Evolutionary conservation across 305 asterid species (phyloP).

Genomic region (Solanum chacoense): DNA sequence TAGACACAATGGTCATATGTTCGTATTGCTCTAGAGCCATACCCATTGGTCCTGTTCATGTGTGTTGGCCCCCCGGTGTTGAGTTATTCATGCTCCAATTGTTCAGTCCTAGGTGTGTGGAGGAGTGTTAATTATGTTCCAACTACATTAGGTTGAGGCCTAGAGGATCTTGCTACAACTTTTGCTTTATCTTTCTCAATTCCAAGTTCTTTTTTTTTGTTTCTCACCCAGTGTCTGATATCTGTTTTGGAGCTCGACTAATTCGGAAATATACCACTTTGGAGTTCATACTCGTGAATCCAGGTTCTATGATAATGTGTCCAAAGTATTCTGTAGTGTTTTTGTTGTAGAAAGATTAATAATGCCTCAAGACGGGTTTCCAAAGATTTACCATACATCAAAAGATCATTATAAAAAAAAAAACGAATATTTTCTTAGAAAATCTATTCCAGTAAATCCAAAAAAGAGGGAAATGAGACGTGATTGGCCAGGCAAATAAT

Average conservation of each 20-base stretch:
- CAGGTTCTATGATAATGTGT: not conserved
- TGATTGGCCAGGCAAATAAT: not conserved
- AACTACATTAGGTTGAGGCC: not conserved
- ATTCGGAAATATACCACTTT: too few relatives aligned
- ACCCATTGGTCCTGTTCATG: not conserved
- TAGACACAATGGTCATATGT: not conserved
- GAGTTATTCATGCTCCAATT: not conserved
- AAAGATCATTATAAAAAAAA: too few relatives aligned
- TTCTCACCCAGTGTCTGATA: not conserved
- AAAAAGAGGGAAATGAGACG: not conserved
- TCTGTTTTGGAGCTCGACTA: not conserved
- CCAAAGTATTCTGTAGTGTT: not conserved
- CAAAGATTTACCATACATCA: not conserved
- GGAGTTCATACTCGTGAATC: not conserved
- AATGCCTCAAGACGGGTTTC: not conserved
- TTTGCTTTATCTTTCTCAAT: too few relatives aligned
- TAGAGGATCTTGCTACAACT: not conserved
- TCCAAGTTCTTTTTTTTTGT: not conserved
- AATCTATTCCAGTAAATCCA: not conserved
- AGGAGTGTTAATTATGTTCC: not conserved
- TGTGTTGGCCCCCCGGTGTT: not conserved
- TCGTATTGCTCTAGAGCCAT: not conserved
- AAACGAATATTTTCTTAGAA: not conserved
- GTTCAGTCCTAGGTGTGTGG: not conserved
- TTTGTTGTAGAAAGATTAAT: not conserved